These are phyloP conservation scores for Sporisorium exsertum DNA, from an alignment of 1,284 basidiomycete species.

Conservation along the genomic window DNA sequence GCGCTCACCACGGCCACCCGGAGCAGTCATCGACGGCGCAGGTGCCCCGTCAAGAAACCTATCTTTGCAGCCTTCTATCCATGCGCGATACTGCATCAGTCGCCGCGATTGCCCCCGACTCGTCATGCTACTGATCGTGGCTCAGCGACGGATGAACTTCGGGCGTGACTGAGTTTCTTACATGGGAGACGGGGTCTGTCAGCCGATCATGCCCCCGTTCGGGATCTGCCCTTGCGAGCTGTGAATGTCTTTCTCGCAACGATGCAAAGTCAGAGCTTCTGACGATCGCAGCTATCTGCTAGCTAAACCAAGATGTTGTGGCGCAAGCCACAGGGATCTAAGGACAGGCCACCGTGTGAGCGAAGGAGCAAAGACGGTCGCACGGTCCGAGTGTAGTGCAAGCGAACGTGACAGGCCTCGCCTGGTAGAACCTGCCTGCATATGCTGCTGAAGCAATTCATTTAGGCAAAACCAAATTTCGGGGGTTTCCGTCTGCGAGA, in stretches of 20 bases:
- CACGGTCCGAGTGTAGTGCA: neutral
- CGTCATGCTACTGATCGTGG: too few relatives aligned
- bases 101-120: too few relatives aligned
- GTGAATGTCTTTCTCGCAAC: neutral
- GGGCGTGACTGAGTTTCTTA: neutral
- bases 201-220: neutral
- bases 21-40: too few relatives aligned
- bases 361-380: neutral
- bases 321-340: neutral
- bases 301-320: neutral
- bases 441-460: neutral
- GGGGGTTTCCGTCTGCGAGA: neutral
- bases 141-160: conserved; percentile 1
- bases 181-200: neutral
- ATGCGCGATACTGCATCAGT: too few relatives aligned
- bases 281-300: too few relatives aligned
- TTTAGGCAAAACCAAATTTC: neutral
- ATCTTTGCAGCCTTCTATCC: too few relatives aligned
- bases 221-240: conserved; percentile 1
- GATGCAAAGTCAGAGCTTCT: too few relatives aligned
- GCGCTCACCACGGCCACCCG: too few relatives aligned
- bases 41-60: too few relatives aligned
- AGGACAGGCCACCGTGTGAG: neutral
- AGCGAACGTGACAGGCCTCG: conserved; percentile 7
- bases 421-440: neutral